Conservation (phyloP, 345 rosid species). For the Bruguiera parviflora region DNA sequence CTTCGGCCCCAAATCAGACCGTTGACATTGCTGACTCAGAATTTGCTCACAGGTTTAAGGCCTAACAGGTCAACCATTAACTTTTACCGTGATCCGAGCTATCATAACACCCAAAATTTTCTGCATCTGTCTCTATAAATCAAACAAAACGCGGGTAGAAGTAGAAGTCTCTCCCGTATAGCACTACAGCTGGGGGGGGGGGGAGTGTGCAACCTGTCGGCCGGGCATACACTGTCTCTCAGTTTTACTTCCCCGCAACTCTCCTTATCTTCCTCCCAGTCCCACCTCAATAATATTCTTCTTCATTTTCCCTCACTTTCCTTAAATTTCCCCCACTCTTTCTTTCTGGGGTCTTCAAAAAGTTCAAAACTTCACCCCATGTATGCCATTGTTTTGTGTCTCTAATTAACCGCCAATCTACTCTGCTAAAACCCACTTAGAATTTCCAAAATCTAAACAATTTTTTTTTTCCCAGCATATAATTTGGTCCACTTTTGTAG, state of each 20-base stretch:
- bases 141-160: not conserved
- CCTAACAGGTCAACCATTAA: no score
- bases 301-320: not conserved
- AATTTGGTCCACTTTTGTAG: not conserved
- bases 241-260: not conserved
- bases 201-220: constrained; percentile 23
- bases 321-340: not conserved
- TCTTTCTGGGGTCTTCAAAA: not conserved
- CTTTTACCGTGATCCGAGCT: no score
- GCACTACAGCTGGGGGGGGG: not conserved
- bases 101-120: no score
- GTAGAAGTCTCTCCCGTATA: not conserved
- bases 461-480: not conserved
- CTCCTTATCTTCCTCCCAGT: no score
- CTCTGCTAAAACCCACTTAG: not conserved
- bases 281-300: no score
- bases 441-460: constrained; percentile 1
- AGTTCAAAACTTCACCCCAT: no score
- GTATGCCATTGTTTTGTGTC: no score
- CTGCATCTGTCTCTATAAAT: not conserved
- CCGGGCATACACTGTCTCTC: constrained; percentile 17
- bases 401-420: no score
- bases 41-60: no score
- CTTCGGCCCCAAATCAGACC: no score
- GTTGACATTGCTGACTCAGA: no score